Evolutionary conservation across 2,329 filamentous ascomycete genomes (phyloP).

Genomic region (Cladosporium halotolerans): DNA sequence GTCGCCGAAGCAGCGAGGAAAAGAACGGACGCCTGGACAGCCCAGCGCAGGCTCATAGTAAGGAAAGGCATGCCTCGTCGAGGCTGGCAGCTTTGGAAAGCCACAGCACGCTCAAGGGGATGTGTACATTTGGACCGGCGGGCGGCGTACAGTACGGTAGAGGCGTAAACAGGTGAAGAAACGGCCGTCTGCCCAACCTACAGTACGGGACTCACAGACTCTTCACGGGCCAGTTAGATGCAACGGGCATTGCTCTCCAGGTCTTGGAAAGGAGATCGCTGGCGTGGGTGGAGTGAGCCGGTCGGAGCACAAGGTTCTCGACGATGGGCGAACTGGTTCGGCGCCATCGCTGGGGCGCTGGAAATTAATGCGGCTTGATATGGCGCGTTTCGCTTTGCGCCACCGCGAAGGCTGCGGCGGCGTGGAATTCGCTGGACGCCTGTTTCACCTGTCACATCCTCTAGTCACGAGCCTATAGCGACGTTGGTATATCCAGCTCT

Average conservation of each 20-base stretch:
- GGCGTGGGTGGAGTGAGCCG: not conserved
- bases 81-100: too few species aligned
- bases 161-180: not conserved
- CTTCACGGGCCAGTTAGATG: not conserved
- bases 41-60: conserved; percentile 11
- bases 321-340: not conserved
- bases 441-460: too few species aligned
- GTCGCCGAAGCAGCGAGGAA: conserved; percentile 1
- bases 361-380: not conserved
- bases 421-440: not conserved
- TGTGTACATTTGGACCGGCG: not conserved
- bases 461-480: too few species aligned
- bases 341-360: too few species aligned
- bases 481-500: not conserved
- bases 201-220: not conserved
- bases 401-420: not conserved
- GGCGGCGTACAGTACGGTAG: not conserved
- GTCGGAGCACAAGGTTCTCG: not conserved
- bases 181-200: not conserved
- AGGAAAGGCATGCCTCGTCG: conserved; percentile 9
- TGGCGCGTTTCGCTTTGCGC: not conserved
- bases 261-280: not conserved
- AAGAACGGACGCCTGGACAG: conserved; percentile 9
- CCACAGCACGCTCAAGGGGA: not conserved
- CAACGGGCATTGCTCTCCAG: not conserved